These are phyloP conservation scores for Kwoniella pini DNA, from an alignment of 768 basidiomycete species.

Conservation along the genomic window DNA sequence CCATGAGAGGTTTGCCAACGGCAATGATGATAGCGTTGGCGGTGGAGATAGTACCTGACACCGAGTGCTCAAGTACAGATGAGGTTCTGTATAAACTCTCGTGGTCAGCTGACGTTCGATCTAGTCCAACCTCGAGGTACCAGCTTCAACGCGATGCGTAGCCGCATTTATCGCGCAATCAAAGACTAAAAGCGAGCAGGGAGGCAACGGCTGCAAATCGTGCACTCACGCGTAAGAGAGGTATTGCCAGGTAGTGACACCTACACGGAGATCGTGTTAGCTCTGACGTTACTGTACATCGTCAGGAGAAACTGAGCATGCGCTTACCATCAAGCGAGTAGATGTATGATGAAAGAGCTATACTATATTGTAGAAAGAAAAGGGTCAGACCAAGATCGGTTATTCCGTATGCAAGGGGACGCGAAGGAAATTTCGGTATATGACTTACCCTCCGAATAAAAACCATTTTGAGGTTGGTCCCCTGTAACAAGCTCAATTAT, in stretches of 20 bases:
- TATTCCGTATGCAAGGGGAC: background rate
- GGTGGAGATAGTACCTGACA: constrained; percentile 35
- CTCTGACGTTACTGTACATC: background rate
- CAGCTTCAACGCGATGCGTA: too few species aligned
- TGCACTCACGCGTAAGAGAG: constrained; percentile 62
- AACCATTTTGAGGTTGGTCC: constrained; percentile 64
- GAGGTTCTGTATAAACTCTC: constrained; percentile 55
- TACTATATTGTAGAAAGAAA: constrained; percentile 45
- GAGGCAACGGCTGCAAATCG: too few species aligned
- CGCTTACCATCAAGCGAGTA: constrained; percentile 66
- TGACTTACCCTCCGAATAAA: constrained; percentile 63
- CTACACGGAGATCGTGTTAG: constrained; percentile 5
- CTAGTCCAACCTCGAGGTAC: too few species aligned
- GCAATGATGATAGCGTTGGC: constrained; percentile 55
- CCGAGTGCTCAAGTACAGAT: constrained; percentile 40
- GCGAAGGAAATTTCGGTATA: background rate
- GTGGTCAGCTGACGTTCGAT: too few species aligned
- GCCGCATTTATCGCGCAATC: too few species aligned
- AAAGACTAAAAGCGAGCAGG: too few species aligned
- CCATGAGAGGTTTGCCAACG: constrained; percentile 68
- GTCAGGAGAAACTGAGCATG: background rate
- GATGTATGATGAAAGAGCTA: constrained; percentile 71
- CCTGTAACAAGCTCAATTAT: constrained; percentile 22
- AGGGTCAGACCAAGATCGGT: background rate
- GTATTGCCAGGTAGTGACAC: constrained; percentile 69